Conservation (phyloP, 495 filamentous ascomycete species). For the Cercophora newfieldiana region DNA sequence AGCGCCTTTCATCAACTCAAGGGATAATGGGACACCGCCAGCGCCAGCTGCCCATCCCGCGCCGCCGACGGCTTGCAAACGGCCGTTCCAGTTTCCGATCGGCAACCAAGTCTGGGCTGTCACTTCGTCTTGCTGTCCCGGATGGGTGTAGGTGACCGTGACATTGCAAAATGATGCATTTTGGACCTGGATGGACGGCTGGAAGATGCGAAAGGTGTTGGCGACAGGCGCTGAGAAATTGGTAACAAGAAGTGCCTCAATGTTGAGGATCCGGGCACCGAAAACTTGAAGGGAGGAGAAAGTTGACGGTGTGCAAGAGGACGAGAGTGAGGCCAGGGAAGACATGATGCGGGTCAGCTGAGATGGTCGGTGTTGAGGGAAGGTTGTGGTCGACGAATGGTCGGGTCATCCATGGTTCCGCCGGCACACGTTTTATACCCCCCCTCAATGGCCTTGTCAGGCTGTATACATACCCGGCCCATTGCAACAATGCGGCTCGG, state of each 20-base stretch:
- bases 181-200: constrained; percentile 16
- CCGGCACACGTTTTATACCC: too few relatives aligned
- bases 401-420: background rate
- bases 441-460: too few relatives aligned
- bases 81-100: constrained; percentile 41
- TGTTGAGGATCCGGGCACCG: background rate
- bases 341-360: background rate
- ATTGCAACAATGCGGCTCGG: too few relatives aligned
- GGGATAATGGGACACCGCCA: constrained; percentile 4
- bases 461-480: too few relatives aligned
- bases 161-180: constrained; percentile 47
- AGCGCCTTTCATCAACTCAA: constrained; percentile 30
- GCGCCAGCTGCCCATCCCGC: constrained; percentile 43
- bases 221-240: constrained; percentile 21
- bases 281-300: background rate
- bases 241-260: constrained; percentile 9
- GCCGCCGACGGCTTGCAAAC: constrained; percentile 48
- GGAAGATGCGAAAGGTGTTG: background rate
- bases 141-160: constrained; percentile 46
- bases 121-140: constrained; percentile 40
- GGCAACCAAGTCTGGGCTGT: constrained; percentile 42
- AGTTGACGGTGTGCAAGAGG: background rate
- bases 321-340: background rate
- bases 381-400: too few relatives aligned
- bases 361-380: too few relatives aligned